Evolutionary conservation across 192 early-diverging fungal genomes (phyloP).

Genomic region (Mortierella claussenii): DNA sequence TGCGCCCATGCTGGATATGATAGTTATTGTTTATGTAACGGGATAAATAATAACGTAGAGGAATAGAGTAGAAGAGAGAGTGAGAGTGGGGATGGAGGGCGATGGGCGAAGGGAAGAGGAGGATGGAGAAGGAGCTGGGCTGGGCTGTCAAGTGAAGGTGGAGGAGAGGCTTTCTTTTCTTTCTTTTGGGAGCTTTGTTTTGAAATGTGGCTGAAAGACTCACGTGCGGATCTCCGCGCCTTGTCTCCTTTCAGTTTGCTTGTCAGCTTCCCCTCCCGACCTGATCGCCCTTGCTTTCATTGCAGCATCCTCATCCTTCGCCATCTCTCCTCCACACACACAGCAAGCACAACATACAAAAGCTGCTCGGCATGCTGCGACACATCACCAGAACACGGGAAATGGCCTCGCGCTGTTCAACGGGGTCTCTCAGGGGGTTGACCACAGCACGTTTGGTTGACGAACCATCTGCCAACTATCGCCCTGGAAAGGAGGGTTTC

Average conservation of each 20-base stretch:
- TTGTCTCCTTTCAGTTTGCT: neutral
- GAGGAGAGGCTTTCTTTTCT: slow-evolving; percentile 8
- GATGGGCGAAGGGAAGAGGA: neutral
- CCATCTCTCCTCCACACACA: too few species aligned
- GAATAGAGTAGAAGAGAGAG: too few species aligned
- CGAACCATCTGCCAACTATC: slow-evolving; percentile 44
- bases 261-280: neutral
- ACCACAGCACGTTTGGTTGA: slow-evolving; percentile 42
- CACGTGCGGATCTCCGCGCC: too few species aligned
- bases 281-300: neutral
- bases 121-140: neutral
- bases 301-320: too few species aligned
- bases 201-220: slow-evolving; percentile 32
- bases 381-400: slow-evolving; percentile 40
- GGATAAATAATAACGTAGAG: too few species aligned
- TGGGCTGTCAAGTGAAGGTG: neutral
- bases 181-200: slow-evolving; percentile 22
- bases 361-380: slow-evolving; percentile 48
- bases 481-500: slow-evolving; percentile 47
- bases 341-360: too few species aligned
- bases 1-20: slow-evolving; percentile 33
- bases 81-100: too few species aligned
- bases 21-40: too few species aligned
- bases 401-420: slow-evolving; percentile 19
- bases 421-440: slow-evolving; percentile 22